A percentile compares a stretch with the other conserved stretches of the same genome.
Evolutionary conservation across 2,329 filamentous ascomycete species (phyloP).

Genomic region (Colletotrichum sp.): DNA sequence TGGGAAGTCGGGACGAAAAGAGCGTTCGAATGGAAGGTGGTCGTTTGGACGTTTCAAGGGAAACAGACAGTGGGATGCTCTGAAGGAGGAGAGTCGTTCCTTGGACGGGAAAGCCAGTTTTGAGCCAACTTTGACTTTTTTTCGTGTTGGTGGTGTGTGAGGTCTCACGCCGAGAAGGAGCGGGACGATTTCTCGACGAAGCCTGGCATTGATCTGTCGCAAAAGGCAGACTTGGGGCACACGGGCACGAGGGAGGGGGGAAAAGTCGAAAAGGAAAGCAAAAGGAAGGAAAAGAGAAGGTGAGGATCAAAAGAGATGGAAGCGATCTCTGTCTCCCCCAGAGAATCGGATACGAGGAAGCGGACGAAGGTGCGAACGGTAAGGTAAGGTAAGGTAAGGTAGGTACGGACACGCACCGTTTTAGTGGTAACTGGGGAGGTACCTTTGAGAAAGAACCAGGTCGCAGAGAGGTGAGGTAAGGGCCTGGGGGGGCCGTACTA

Average conservation of each 20-base stretch:
- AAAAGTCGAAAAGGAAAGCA: not conserved
- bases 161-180: conserved; percentile 1
- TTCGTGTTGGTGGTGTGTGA: not conserved
- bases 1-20: conserved; percentile 10
- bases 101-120: not conserved
- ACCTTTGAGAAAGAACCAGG: conserved; percentile 2
- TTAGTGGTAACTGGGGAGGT: not conserved
- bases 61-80: not conserved
- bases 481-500: not conserved
- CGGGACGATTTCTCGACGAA: conserved; percentile 3
- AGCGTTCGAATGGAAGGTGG: not conserved
- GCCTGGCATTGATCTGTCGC: conserved; percentile 8
- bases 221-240: conserved; percentile 1
- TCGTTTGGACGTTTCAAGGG: not conserved
- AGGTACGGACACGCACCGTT: not conserved
- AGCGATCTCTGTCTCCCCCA: conserved; percentile 19
- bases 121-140: not conserved
- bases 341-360: conserved; percentile 21
- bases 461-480: not conserved
- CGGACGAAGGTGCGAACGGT: not conserved
- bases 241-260: not conserved
- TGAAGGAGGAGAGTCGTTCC: not conserved
- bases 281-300: not conserved
- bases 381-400: not conserved
- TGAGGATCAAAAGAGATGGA: conserved; percentile 11